phyloP scores from a whole-genome alignment of 805 yeast genomes.

The Candida easanensis region DNA sequence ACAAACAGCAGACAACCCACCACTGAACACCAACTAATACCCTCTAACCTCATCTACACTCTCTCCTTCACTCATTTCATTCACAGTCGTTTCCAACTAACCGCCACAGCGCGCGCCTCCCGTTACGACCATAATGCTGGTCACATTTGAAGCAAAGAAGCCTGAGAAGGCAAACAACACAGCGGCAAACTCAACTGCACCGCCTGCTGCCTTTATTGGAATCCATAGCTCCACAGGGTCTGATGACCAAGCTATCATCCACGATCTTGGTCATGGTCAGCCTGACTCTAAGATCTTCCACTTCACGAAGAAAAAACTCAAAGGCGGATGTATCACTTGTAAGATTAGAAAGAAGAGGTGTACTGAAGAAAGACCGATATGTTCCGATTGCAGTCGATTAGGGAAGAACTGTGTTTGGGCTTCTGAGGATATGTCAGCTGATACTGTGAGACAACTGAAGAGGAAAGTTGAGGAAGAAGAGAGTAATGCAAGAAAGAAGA shows the following conservation, averaged over 20 bases:
- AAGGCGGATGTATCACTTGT: constrained; percentile 67
- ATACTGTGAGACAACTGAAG: constrained; percentile 26
- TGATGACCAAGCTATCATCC: constrained; percentile 18
- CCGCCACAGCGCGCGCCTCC: too few relatives aligned
- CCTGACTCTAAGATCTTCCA: constrained; percentile 23
- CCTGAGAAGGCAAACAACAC: constrained; percentile 1
- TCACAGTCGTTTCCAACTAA: not conserved
- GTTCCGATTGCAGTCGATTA: constrained; percentile 66
- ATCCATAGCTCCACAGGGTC: not conserved
- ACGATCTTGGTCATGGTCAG: constrained; percentile 16
- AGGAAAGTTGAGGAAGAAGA: constrained; percentile 27
- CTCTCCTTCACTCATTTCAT: not conserved
- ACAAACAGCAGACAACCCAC: not conserved
- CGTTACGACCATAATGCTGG: constrained; percentile 19
- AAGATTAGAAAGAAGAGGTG: constrained; percentile 71
- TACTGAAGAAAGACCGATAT: constrained; percentile 66
- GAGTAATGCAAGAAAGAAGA: constrained; percentile 11
- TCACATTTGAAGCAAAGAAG: constrained; percentile 27
- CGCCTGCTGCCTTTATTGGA: not conserved
- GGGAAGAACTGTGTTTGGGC: constrained; percentile 71
- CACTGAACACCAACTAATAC: too few relatives aligned
- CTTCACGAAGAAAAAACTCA: constrained; percentile 39
- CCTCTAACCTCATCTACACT: not conserved
- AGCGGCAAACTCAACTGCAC: not conserved
- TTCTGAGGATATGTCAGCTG: constrained; percentile 37